phyloP scores from a whole-genome alignment of 2,329 filamentous ascomycete species.

The Penicillium brasilianum region DNA sequence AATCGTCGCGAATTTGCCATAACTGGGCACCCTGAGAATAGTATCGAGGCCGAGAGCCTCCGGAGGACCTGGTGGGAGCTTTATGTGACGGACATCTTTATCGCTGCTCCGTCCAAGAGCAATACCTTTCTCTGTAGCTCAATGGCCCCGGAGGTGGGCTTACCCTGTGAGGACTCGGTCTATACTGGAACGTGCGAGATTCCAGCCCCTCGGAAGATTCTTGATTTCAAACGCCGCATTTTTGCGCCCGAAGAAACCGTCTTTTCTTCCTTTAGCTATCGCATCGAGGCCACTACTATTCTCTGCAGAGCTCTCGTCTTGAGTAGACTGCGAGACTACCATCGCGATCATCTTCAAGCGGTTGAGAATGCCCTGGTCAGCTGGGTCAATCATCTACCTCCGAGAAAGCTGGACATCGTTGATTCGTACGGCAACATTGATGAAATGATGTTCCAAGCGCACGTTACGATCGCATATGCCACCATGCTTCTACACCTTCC shows the following conservation, averaged over 20 bases:
- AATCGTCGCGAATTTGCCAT: constrained; percentile 66
- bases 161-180: constrained; percentile 79
- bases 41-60: constrained; percentile 77
- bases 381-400: constrained; percentile 78
- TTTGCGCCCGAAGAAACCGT: constrained; percentile 68
- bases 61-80: constrained; percentile 87
- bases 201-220: constrained; percentile 63
- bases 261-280: constrained; percentile 84
- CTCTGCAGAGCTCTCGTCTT: constrained; percentile 70
- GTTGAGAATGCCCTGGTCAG: constrained; percentile 64
- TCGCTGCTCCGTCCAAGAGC: constrained; percentile 66
- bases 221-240: constrained; percentile 62
- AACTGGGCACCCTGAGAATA: constrained; percentile 52
- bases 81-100: constrained; percentile 77
- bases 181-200: constrained; percentile 56
- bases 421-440: constrained; percentile 73
- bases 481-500: constrained; percentile 77
- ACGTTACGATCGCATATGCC: constrained; percentile 48
- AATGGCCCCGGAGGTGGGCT: constrained; percentile 67
- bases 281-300: constrained; percentile 77
- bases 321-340: constrained; percentile 44
- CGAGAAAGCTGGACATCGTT: constrained; percentile 70
- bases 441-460: constrained; percentile 58
- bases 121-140: constrained; percentile 69
- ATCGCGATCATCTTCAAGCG: constrained; percentile 62